Percentiles rank a stretch among this genome's conserved stretches.
phyloP scores from a whole-genome alignment of 768 basidiomycete species.

The Panaeolus cyanescens region DNA sequence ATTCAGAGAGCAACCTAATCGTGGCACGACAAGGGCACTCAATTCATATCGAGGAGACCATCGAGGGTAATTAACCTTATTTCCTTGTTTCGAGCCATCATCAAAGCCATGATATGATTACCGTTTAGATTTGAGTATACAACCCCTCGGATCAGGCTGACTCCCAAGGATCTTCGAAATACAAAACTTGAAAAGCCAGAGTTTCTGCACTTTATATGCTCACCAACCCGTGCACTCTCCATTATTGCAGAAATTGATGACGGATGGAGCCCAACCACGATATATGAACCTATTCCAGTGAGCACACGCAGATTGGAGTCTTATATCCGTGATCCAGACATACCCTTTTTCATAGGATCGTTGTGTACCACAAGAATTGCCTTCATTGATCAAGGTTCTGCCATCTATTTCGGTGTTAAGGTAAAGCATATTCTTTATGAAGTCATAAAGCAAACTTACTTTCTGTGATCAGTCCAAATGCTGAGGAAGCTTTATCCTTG shows the following conservation, averaged over 20 bases:
- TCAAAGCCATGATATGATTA: slow-evolving; percentile 3
- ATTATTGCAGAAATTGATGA: slow-evolving; percentile 68
- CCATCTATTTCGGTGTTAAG: slow-evolving; percentile 68
- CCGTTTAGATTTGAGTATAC: slow-evolving; percentile 72
- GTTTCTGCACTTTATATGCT: slow-evolving; percentile 83
- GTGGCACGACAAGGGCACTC: slow-evolving; percentile 69
- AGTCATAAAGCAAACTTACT: neutral
- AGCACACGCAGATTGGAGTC: neutral
- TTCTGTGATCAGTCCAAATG: slow-evolving; percentile 66
- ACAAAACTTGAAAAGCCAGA: slow-evolving; percentile 53
- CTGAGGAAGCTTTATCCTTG: slow-evolving; percentile 75
- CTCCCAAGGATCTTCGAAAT: slow-evolving; percentile 63
- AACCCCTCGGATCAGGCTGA: slow-evolving; percentile 69
- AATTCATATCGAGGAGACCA: slow-evolving; percentile 76
- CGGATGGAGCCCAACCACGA: slow-evolving; percentile 65
- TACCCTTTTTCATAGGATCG: slow-evolving; percentile 48
- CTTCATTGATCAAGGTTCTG: slow-evolving; percentile 62
- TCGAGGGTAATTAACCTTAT: slow-evolving; percentile 51
- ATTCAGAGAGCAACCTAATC: slow-evolving; percentile 59
- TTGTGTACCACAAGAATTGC: slow-evolving; percentile 79
- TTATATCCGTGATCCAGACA: neutral
- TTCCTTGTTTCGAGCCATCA: neutral
- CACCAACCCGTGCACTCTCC: slow-evolving; percentile 65
- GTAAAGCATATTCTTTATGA: slow-evolving; percentile 30
- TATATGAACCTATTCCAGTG: slow-evolving; percentile 90